A percentile compares a stretch with the other conserved stretches of the same genome.
These are phyloP conservation scores for Basipetospora chlamydospora DNA, from an alignment of 2,329 filamentous ascomycete genomes.

Conservation along the genomic window DNA sequence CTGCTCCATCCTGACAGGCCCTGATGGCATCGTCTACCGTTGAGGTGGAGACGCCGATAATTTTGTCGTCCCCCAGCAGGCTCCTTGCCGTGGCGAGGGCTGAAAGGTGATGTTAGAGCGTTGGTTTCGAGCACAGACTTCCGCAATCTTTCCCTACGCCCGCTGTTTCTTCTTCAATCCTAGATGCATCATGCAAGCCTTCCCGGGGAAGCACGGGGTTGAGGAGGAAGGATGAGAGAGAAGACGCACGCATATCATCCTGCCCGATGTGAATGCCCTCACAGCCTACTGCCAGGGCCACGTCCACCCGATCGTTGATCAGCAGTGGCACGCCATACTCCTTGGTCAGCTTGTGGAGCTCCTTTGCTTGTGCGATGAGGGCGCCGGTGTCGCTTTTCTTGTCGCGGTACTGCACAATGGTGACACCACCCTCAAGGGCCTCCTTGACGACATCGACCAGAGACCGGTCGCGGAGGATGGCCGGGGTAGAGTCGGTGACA, in stretches of 20 bases:
- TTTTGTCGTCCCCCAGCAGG: slow-evolving; percentile 60
- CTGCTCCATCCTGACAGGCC: slow-evolving; percentile 63
- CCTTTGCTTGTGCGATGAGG: slow-evolving; percentile 55
- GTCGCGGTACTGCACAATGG: slow-evolving; percentile 80
- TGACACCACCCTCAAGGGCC: slow-evolving; percentile 66
- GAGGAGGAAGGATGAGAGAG: background rate
- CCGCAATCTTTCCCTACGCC: too few relatives aligned
- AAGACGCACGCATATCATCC: slow-evolving; percentile 64
- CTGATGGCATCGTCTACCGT: slow-evolving; percentile 55
- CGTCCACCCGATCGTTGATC: slow-evolving; percentile 87
- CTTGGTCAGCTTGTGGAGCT: slow-evolving; percentile 57
- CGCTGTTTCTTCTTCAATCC: too few relatives aligned
- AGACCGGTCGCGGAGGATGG: slow-evolving; percentile 59
- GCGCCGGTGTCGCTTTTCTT: slow-evolving; percentile 63
- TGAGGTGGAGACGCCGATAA: slow-evolving; percentile 81
- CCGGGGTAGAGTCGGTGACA: slow-evolving; percentile 83
- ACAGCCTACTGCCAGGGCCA: slow-evolving; percentile 69
- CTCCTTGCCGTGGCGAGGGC: slow-evolving; percentile 50
- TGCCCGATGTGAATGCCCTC: slow-evolving; percentile 93
- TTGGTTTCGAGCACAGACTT: too few relatives aligned
- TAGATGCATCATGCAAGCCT: too few relatives aligned
- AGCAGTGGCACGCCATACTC: slow-evolving; percentile 61
- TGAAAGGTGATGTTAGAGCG: slow-evolving; percentile 19
- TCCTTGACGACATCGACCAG: slow-evolving; percentile 60
- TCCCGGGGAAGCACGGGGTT: too few relatives aligned